These are phyloP conservation scores for Globisporangium acanthophoron DNA, from an alignment of 352 stramenopile species.

Conservation along the genomic window DNA sequence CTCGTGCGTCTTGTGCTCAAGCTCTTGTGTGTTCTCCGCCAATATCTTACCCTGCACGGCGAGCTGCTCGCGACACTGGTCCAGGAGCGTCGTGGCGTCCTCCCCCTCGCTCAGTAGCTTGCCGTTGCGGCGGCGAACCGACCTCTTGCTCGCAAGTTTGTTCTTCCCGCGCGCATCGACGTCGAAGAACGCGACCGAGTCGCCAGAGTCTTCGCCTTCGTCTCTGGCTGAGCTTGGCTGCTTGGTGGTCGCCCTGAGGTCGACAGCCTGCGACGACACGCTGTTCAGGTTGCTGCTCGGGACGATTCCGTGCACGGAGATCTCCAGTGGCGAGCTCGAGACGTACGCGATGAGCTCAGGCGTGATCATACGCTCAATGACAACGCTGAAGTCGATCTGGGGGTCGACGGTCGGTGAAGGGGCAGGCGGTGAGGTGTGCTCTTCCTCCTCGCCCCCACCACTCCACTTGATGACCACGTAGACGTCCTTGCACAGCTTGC, in stretches of 20 bases:
- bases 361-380: conserved; percentile 53
- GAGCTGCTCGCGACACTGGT: conserved; percentile 47
- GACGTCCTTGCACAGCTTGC: conserved; percentile 66
- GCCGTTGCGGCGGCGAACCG: conserved; percentile 31
- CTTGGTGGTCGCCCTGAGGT: conserved; percentile 20
- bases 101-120: conserved; percentile 25
- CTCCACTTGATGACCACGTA: conserved; percentile 58
- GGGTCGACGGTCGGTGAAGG: conserved; percentile 51
- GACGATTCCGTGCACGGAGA: conserved; percentile 63
- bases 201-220: conserved; percentile 18
- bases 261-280: conserved; percentile 44
- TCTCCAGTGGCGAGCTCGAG: conserved; percentile 39
- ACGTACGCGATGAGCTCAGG: conserved; percentile 40
- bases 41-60: conserved; percentile 44
- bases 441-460: conserved; percentile 9
- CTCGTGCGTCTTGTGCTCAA: conserved; percentile 47
- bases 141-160: conserved; percentile 36
- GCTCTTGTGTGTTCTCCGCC: conserved; percentile 56
- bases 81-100: conserved; percentile 19
- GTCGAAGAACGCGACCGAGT: conserved; percentile 52
- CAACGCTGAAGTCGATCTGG: conserved; percentile 44
- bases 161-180: conserved; percentile 32
- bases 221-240: conserved; percentile 6
- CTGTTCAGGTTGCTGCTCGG: conserved; percentile 74
- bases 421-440: conserved; percentile 43